These are phyloP conservation scores for Amphicarpaea edgeworthii DNA, from an alignment of 306 rosid species.

Conservation along the genomic window DNA sequence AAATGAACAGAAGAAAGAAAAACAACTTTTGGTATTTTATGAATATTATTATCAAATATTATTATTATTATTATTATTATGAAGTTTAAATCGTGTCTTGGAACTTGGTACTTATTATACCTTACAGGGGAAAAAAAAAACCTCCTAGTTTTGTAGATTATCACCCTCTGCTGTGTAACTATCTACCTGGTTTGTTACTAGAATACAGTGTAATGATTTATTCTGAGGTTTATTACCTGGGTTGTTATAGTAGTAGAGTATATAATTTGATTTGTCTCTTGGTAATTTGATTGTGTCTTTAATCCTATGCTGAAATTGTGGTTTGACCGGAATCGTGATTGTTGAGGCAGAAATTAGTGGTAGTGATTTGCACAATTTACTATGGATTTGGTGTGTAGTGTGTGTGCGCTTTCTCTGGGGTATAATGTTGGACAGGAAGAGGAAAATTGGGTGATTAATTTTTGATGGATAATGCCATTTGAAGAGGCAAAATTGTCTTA, in stretches of 20 bases:
- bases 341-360: neutral
- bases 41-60: neutral
- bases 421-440: neutral
- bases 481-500: neutral
- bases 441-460: neutral
- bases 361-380: neutral
- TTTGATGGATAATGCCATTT: neutral
- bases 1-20: neutral
- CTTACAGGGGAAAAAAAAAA: conserved; percentile 8
- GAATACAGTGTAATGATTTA: conserved; percentile 26
- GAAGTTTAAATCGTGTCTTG: conserved; percentile 8
- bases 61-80: neutral
- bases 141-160: conserved; percentile 32
- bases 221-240: neutral
- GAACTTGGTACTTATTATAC: neutral
- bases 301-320: neutral
- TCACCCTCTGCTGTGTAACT: conserved; percentile 8
- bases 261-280: neutral
- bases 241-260: neutral
- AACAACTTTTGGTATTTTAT: neutral
- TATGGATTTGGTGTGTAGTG: neutral
- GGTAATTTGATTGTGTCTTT: neutral
- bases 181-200: conserved; percentile 22
- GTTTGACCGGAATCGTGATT: neutral
- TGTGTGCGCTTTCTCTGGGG: neutral